phyloP scores from a whole-genome alignment of 2,329 filamentous ascomycete genomes.

The Alternaria triticina region DNA sequence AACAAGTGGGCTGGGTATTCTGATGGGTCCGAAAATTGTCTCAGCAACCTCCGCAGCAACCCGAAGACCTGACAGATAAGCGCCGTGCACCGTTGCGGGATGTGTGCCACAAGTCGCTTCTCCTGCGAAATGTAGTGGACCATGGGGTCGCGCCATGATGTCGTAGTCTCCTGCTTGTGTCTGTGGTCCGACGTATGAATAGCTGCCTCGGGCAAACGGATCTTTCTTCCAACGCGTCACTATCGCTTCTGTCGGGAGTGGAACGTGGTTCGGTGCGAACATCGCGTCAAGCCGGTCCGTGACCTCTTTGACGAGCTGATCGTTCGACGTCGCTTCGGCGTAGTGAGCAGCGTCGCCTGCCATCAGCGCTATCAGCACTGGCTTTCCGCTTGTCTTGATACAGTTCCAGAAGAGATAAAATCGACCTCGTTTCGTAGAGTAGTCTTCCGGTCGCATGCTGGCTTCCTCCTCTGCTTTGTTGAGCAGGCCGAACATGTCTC shows the following conservation, averaged over 20 bases:
- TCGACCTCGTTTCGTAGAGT: conserved; percentile 78
- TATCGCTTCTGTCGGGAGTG: conserved; percentile 81
- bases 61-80: conserved; percentile 90
- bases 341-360: conserved; percentile 92
- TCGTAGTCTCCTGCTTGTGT: conserved; percentile 91
- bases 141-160: conserved; percentile 81
- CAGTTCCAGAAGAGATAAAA: conserved; percentile 99
- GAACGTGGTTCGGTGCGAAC: conserved; percentile 69
- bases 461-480: conserved; percentile 72
- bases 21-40: conserved; percentile 79
- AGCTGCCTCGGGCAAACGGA: conserved; percentile 89
- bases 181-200: conserved; percentile 87
- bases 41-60: conserved; percentile 87
- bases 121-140: conserved; percentile 92
- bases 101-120: conserved; percentile 96
- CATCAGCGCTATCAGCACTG: conserved; percentile 88
- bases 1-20: conserved; percentile 76
- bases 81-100: conserved; percentile 95
- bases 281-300: conserved; percentile 78
- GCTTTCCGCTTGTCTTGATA: conserved; percentile 85
- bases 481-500: conserved; percentile 93
- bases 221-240: conserved; percentile 93
- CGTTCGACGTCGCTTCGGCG: conserved; percentile 77
- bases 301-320: conserved; percentile 79
- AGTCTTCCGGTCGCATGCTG: conserved; percentile 81